Base-by-base conservation (phyloP, 2,329 filamentous ascomycete species). In the Talaromyces funiculosus region DNA sequence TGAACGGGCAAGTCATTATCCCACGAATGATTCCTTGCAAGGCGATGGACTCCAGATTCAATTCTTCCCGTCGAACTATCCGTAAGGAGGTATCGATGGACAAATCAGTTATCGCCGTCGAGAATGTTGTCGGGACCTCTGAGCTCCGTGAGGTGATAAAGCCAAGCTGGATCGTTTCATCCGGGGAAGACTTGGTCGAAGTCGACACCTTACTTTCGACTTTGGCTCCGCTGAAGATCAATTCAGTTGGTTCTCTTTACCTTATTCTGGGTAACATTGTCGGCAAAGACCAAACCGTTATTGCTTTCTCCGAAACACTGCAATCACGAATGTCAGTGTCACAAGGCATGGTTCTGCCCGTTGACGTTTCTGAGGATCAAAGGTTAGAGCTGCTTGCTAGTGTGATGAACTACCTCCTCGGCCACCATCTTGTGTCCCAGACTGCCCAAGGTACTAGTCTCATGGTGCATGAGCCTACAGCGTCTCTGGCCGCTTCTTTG, bases 1-100 rank as follows among this genome's bases (percentile, higher is more conserved):
- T 65, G 6, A 40, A 68, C 31, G 72, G 70, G 2, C 62, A 64
- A 4, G 37, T 65, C 7, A 40, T 69, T 18, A 68, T 75, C 31
- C 71, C 72, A 12, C 67, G 73, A 22, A 53, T 71, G 26, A 61
- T 63, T n/a, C 57, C 42, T 29, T 33, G 31, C 9, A 35, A 31
- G 14, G 35, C 43, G 18, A 38, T 33, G 57, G 47, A 59, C 16
- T 35, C 24, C 6, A 37, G 57, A 12, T 38, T 24, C 43, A 59
- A 59, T 45, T 51, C 57, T 6, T 51, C 45, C 8, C 45, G 45
- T 22, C 20, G 45, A 4, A 51, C 45, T 29, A 51, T 51, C 6
- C 45, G 45, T 24, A 51, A 51, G 24, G 16, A 26, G 24, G 31
- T 31, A 16, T 51, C 45, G 31, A 51, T 16, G 4, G 12, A 51